phyloP scores from a whole-genome alignment of 306 rosid genomes.

The Sophora flavescens region DNA sequence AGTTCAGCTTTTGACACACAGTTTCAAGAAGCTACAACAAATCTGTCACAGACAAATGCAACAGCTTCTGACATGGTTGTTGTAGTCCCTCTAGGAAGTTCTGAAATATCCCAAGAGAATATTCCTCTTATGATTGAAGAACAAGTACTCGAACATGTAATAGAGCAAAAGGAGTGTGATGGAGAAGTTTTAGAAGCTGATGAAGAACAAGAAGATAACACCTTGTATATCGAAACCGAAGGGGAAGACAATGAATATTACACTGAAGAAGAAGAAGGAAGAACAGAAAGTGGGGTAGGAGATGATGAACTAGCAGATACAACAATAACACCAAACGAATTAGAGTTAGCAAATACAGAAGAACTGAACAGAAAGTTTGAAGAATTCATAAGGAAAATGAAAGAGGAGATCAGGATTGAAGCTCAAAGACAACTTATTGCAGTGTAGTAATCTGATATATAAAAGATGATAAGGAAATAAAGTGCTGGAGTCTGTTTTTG shows the following conservation, averaged over 20 bases:
- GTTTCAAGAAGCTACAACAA: conserved; percentile 26
- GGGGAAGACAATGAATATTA: conserved; percentile 24
- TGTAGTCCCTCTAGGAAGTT: not conserved
- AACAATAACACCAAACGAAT: conserved; percentile 37
- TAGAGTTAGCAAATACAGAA: conserved; percentile 54
- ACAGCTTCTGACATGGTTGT: conserved; percentile 15
- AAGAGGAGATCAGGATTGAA: conserved; percentile 62
- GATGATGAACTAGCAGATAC: conserved; percentile 35
- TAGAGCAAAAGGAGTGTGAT: conserved; percentile 17
- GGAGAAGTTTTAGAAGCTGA: conserved; percentile 38
- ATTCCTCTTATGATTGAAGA: conserved; percentile 15
- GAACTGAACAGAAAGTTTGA: conserved; percentile 78
- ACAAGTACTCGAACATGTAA: conserved; percentile 27
- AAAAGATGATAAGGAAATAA: not conserved
- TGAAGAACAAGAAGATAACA: conserved; percentile 37
- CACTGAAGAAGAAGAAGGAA: conserved; percentile 47
- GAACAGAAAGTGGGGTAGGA: conserved; percentile 47
- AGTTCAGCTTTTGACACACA: conserved; percentile 8
- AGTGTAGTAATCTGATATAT: conserved; percentile 42
- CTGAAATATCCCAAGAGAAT: not conserved
- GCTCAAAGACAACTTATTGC: conserved; percentile 55
- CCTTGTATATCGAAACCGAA: conserved; percentile 1
- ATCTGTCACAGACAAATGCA: conserved; percentile 35
- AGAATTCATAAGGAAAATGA: conserved; percentile 73
- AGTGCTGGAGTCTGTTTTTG: conserved; percentile 41